These are phyloP conservation scores for Mytilinidion resinicola DNA, from an alignment of 495 filamentous ascomycete species.

Conservation along the genomic window DNA sequence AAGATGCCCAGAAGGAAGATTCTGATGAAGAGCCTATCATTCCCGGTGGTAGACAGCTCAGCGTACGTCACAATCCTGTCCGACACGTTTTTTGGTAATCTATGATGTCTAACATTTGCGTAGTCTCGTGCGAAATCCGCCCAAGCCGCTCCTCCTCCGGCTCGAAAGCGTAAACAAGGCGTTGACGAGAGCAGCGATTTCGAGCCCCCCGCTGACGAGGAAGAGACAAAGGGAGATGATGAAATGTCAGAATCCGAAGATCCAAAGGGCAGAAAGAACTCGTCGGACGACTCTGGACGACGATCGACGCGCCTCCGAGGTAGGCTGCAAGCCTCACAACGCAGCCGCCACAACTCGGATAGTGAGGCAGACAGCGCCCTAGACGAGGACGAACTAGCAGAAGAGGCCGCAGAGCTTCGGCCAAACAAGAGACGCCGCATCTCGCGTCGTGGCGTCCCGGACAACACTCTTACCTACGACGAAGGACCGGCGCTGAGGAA, in stretches of 20 bases:
- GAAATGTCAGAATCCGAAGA: slow-evolving; percentile 48
- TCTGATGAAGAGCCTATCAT: slow-evolving; percentile 43
- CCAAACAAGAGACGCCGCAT: slow-evolving; percentile 53
- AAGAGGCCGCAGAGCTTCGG: slow-evolving; percentile 60
- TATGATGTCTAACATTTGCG: neutral
- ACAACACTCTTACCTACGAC: slow-evolving; percentile 40
- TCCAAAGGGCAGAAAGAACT: slow-evolving; percentile 38
- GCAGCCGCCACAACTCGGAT: slow-evolving; percentile 47
- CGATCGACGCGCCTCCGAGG: slow-evolving; percentile 46
- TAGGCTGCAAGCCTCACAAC: slow-evolving; percentile 39
- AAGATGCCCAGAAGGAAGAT: slow-evolving; percentile 36
- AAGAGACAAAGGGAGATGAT: slow-evolving; percentile 62
- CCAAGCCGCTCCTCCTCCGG: neutral
- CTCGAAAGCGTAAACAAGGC: slow-evolving; percentile 38
- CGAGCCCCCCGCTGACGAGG: slow-evolving; percentile 63
- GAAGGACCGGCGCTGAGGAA: slow-evolving; percentile 37
- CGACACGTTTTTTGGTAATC: neutral
- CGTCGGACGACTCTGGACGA: slow-evolving; percentile 37
- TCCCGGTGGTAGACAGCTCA: slow-evolving; percentile 37
- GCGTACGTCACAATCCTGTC: slow-evolving; percentile 13
- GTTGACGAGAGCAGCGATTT: slow-evolving; percentile 78
- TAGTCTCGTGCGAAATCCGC: slow-evolving; percentile 18
- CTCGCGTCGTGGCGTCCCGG: slow-evolving; percentile 24
- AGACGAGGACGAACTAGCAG: slow-evolving; percentile 37
- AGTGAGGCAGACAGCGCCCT: slow-evolving; percentile 45